A percentile compares a stretch with the other conserved stretches of the same genome.
Evolutionary conservation across 116 monocot species (phyloP).

Genomic region (Papilionanthe hybrid): DNA sequence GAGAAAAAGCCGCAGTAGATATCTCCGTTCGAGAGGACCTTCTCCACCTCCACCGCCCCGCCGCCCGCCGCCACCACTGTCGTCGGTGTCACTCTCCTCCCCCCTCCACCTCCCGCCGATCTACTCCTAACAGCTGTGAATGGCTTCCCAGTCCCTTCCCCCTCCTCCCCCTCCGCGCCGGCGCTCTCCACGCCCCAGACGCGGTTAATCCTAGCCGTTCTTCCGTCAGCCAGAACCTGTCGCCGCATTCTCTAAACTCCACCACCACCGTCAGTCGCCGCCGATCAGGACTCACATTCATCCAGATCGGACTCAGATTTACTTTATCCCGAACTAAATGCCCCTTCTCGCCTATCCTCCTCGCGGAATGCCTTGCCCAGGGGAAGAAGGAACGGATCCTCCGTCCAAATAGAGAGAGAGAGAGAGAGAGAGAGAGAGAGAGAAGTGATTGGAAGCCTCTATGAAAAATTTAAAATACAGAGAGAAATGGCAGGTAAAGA

Average conservation of each 20-base stretch:
- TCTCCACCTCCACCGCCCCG: conserved; percentile 5
- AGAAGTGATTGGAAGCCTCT: too few relatives aligned
- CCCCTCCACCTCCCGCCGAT: conserved; percentile 7
- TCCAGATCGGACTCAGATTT: not conserved
- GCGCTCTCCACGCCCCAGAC: not conserved
- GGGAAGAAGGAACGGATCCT: conserved; percentile 1
- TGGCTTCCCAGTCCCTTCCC: not conserved
- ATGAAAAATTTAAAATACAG: not conserved
- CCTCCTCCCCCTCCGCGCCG: not conserved
- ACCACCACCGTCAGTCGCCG: not conserved
- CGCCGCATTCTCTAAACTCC: conserved; percentile 6
- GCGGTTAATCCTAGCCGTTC: not conserved
- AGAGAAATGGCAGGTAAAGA: not conserved
- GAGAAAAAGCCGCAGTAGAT: conserved; percentile 24
- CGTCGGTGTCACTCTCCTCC: conserved; percentile 9
- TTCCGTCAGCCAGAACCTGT: not conserved
- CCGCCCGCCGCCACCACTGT: not conserved
- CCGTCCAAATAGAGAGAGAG: not conserved
- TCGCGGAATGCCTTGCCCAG: not conserved
- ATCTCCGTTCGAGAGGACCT: conserved; percentile 11
- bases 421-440: conserved; percentile 3
- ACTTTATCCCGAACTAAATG: not conserved
- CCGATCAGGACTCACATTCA: conserved; percentile 4
- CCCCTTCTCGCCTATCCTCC: not conserved
- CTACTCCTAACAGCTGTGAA: not conserved